phyloP scores from a whole-genome alignment of 805 yeast species.

The Nakazawaea ambrosiae region DNA sequence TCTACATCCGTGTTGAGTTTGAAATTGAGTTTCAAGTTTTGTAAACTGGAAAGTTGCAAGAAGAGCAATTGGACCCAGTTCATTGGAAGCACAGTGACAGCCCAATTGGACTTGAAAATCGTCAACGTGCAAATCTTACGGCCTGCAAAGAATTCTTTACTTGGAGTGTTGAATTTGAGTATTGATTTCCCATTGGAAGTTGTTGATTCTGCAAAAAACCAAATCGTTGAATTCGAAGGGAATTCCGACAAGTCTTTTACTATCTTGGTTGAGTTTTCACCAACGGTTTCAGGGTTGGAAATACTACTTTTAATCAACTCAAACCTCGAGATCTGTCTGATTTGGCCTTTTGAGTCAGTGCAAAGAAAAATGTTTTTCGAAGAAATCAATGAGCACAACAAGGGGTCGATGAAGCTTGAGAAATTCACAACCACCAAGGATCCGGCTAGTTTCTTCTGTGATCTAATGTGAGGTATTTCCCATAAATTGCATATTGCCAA shows the following conservation, averaged over 20 bases:
- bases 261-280: constrained; percentile 13
- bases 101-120: constrained; percentile 3
- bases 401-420: constrained; percentile 51
- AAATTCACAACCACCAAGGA: constrained; percentile 45
- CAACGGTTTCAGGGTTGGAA: constrained; percentile 11
- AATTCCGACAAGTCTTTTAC: constrained; percentile 12
- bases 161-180: constrained; percentile 37
- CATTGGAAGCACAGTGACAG: constrained; percentile 4
- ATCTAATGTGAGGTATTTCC: constrained; percentile 14
- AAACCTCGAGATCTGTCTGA: constrained; percentile 25
- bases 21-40: neutral
- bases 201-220: constrained; percentile 73
- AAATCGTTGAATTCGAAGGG: constrained; percentile 29
- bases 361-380: constrained; percentile 18
- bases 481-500: constrained; percentile 26
- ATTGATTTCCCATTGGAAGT: constrained; percentile 78
- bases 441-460: constrained; percentile 21
- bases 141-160: neutral
- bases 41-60: constrained; percentile 1
- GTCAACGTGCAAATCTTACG: constrained; percentile 7
- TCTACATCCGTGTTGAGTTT: no score
- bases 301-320: constrained; percentile 9
- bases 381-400: constrained; percentile 21
- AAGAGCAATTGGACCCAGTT: neutral
- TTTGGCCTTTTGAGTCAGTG: constrained; percentile 30